These are phyloP conservation scores for Zygosaccharomyces bisporus DNA, from an alignment of 805 yeast species.

Conservation along the genomic window DNA sequence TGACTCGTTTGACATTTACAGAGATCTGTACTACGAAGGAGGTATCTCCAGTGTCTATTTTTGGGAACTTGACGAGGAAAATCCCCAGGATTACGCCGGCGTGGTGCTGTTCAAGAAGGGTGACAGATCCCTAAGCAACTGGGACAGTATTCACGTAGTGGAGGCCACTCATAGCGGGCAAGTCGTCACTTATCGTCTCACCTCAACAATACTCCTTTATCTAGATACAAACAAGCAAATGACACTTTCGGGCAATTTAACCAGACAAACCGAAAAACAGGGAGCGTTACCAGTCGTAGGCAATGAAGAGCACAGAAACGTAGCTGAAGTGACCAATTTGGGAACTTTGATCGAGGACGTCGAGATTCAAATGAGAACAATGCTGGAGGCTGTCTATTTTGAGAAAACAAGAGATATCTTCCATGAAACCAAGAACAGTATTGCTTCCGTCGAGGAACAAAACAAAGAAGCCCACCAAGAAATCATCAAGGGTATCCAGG, in stretches of 20 bases:
- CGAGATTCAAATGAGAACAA: slow-evolving; percentile 80
- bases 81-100: slow-evolving; percentile 67
- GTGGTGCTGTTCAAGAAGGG: slow-evolving; percentile 78
- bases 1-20: slow-evolving; percentile 85
- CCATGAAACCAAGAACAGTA: slow-evolving; percentile 55
- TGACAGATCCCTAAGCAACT: slow-evolving; percentile 46
- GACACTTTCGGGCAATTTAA: slow-evolving; percentile 73
- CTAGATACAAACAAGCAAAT: slow-evolving; percentile 43
- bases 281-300: slow-evolving; percentile 37
- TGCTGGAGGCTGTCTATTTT: slow-evolving; percentile 89
- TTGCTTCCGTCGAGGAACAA: slow-evolving; percentile 18
- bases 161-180: slow-evolving; percentile 53
- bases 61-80: slow-evolving; percentile 76
- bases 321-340: slow-evolving; percentile 77
- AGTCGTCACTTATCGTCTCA: slow-evolving; percentile 58
- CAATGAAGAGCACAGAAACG: slow-evolving; percentile 32
- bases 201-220: slow-evolving; percentile 84
- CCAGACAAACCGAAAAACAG: slow-evolving; percentile 71
- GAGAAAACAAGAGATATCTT: slow-evolving; percentile 90
- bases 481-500: slow-evolving; percentile 37
- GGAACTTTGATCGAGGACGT: slow-evolving; percentile 85
- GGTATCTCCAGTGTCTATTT: slow-evolving; percentile 85
- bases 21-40: slow-evolving; percentile 94
- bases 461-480: slow-evolving; percentile 35
- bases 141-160: slow-evolving; percentile 95